Evolutionary conservation across 2,329 filamentous ascomycete genomes (phyloP).

Genomic region (Diaporthe destruens): DNA sequence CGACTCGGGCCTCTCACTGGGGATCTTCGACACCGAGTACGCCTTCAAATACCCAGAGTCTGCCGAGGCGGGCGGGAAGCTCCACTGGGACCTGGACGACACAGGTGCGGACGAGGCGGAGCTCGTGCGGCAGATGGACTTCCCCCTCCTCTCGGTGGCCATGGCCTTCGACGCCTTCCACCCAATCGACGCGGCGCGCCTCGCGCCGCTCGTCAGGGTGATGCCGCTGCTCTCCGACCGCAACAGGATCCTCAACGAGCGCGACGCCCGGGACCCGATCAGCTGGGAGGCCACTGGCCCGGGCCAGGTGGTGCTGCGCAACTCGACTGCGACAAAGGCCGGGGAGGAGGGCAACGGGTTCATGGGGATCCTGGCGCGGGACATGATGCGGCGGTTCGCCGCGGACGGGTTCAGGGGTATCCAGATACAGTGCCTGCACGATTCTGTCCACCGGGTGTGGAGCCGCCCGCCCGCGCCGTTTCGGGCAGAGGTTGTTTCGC

Average conservation of each 20-base stretch:
- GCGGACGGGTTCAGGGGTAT: slow-evolving; percentile 45
- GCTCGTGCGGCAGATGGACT: slow-evolving; percentile 50
- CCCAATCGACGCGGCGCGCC: slow-evolving; percentile 38
- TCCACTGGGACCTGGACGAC: slow-evolving; percentile 47
- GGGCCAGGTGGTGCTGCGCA: slow-evolving; percentile 46
- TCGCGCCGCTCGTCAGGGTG: slow-evolving; percentile 12
- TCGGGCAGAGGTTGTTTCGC: not conserved
- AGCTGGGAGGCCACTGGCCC: slow-evolving; percentile 46
- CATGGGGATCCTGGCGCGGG: slow-evolving; percentile 45
- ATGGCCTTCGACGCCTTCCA: slow-evolving; percentile 47
- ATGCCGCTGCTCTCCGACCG: not conserved
- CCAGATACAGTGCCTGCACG: slow-evolving; percentile 46
- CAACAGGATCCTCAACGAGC: not conserved
- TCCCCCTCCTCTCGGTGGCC: slow-evolving; percentile 49
- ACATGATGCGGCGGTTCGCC: slow-evolving; percentile 44
- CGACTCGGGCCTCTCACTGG: slow-evolving; percentile 42
- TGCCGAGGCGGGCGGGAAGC: slow-evolving; percentile 42
- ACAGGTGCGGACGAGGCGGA: slow-evolving; percentile 26
- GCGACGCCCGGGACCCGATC: slow-evolving; percentile 46
- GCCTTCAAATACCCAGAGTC: slow-evolving; percentile 44
- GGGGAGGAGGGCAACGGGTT: slow-evolving; percentile 48
- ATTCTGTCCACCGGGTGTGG: slow-evolving; percentile 47
- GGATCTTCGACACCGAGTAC: slow-evolving; percentile 47
- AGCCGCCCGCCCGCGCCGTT: slow-evolving; percentile 46
- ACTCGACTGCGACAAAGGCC: slow-evolving; percentile 45